These are phyloP conservation scores for Suhomyces coccinellae DNA, from an alignment of 1,139 yeast genomes.

Conservation along the genomic window DNA sequence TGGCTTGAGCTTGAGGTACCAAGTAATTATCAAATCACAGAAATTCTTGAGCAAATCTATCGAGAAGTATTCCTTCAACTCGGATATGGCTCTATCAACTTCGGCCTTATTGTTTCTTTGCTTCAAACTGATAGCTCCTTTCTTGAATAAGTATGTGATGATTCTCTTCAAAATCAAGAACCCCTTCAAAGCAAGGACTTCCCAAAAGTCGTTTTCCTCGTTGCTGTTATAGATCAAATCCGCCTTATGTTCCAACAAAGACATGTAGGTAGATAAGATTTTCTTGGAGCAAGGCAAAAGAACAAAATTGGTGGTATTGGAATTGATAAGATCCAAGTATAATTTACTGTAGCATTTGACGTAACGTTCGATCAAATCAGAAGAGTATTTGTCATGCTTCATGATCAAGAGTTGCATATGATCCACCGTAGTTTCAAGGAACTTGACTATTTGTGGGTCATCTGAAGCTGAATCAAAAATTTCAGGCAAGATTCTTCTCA, in stretches of 20 bases:
- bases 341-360: constrained; percentile 76
- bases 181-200: constrained; percentile 69
- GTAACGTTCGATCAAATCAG: constrained; percentile 66
- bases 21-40: constrained; percentile 64
- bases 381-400: constrained; percentile 52
- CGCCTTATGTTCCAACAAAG: constrained; percentile 64
- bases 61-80: constrained; percentile 57
- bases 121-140: constrained; percentile 67
- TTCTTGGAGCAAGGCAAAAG: constrained; percentile 64
- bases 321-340: constrained; percentile 54
- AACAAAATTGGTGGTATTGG: constrained; percentile 71
- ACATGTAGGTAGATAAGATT: constrained; percentile 58
- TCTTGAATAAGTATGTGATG: constrained; percentile 60
- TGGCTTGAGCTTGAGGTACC: constrained; percentile 73
- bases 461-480: constrained; percentile 69
- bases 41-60: constrained; percentile 55
- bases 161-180: constrained; percentile 64
- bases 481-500: constrained; percentile 73
- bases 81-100: constrained; percentile 54
- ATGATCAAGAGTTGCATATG: constrained; percentile 61
- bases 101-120: constrained; percentile 63
- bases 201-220: constrained; percentile 71
- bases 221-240: constrained; percentile 51
- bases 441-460: constrained; percentile 57
- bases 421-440: constrained; percentile 54